These are phyloP conservation scores for Phoma sp. DNA, from an alignment of 2,329 filamentous ascomycete genomes.

Conservation along the genomic window DNA sequence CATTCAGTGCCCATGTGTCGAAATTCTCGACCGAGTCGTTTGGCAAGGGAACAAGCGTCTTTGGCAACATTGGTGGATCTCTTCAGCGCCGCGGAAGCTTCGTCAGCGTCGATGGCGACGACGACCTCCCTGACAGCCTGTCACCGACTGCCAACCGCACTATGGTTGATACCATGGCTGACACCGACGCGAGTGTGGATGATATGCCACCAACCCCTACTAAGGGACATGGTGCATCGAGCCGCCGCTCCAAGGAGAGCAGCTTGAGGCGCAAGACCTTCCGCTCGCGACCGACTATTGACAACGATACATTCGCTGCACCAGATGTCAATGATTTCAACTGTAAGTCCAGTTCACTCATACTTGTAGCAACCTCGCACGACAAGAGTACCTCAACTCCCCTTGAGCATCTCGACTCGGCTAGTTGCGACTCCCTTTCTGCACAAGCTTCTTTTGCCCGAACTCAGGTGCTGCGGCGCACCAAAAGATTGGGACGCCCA, in stretches of 20 bases:
- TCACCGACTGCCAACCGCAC: constrained; percentile 62
- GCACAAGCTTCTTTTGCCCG: constrained; percentile 44
- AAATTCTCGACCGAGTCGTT: constrained; percentile 73
- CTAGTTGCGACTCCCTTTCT: constrained; percentile 35
- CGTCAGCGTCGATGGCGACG: constrained; percentile 79
- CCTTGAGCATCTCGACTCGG: constrained; percentile 40
- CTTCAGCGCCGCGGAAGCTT: constrained; percentile 72
- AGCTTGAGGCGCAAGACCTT: constrained; percentile 60
- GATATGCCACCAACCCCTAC: constrained; percentile 95
- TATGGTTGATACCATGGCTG: constrained; percentile 50
- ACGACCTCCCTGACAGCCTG: constrained; percentile 53
- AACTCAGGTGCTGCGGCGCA: constrained; percentile 49
- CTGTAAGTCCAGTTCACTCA: constrained; percentile 47
- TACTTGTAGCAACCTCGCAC: constrained; percentile 23
- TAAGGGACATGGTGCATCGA: constrained; percentile 66
- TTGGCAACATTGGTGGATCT: constrained; percentile 63
- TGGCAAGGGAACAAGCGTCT: constrained; percentile 67
- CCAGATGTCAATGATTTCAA: constrained; percentile 42
- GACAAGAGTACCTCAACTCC: constrained; percentile 45
- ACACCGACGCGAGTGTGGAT: constrained; percentile 67
- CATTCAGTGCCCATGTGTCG: constrained; percentile 71
- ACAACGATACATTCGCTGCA: constrained; percentile 56
- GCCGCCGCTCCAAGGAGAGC: constrained; percentile 58
- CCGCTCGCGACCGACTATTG: constrained; percentile 54
- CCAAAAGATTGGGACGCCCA: constrained; percentile 46